A percentile compares a stretch with the other conserved stretches of the same genome.
phyloP scores from a whole-genome alignment of 2,329 filamentous ascomycete species.

The Verticillium dahliae region DNA sequence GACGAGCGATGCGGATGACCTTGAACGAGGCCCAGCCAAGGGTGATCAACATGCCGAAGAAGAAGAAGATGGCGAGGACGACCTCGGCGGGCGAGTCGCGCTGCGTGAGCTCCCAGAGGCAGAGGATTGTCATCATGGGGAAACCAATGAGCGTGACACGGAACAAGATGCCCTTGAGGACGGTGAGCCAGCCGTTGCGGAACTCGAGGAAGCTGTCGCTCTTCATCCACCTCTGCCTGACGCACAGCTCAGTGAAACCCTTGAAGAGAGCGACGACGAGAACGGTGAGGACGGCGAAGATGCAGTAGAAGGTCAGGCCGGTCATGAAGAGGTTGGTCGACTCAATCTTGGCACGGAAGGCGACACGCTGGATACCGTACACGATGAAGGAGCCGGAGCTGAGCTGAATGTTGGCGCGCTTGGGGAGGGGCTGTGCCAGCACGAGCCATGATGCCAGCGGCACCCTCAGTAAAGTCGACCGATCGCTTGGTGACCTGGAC shows the following conservation, averaged over 20 bases:
- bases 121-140: constrained; percentile 83
- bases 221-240: constrained; percentile 72
- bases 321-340: constrained; percentile 91
- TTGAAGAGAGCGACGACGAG: constrained; percentile 74
- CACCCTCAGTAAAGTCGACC: constrained; percentile 20
- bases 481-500: constrained; percentile 70
- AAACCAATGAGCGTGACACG: constrained; percentile 85
- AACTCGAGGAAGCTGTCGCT: constrained; percentile 86
- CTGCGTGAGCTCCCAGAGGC: constrained; percentile 87
- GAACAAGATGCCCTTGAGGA: constrained; percentile 91
- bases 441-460: constrained; percentile 36
- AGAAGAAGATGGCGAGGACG: constrained; percentile 81
- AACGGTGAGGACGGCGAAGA: constrained; percentile 72
- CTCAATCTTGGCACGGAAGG: constrained; percentile 80
- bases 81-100: constrained; percentile 80
- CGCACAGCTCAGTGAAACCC: constrained; percentile 67
- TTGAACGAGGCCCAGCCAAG: constrained; percentile 84
- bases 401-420: constrained; percentile 48
- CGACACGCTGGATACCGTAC: constrained; percentile 81
- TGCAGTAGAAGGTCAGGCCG: constrained; percentile 79
- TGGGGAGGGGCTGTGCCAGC: constrained; percentile 35
- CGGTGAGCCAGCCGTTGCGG: constrained; percentile 87
- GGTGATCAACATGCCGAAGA: constrained; percentile 71
- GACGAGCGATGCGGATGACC: constrained; percentile 81
- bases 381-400: constrained; percentile 55